Evolutionary conservation across 768 basidiomycete genomes (phyloP), one percentile per base, ranked within the genome.

Genomic region (Russula abietina): DNA sequence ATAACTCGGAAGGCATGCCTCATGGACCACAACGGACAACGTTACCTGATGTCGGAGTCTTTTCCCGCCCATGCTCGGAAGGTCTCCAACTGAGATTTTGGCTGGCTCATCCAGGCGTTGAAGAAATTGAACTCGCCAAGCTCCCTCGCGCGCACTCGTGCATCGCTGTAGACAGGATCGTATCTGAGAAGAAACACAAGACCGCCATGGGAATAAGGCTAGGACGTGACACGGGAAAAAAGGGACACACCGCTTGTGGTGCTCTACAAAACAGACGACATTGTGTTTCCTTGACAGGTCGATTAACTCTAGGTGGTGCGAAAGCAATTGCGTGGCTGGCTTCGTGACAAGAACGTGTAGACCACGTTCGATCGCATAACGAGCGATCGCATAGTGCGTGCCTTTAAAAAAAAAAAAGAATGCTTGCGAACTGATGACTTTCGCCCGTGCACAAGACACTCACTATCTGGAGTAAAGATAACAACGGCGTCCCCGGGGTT

Each of bases 51-150:
- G 68, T 96, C 93, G 38, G 90, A 91, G 73, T 94, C 91, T 75
- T 88, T 92, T 41, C 93, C 94, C 28, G 93, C 94, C 94, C 94
- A 97, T 8, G 90, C 89, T 60, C 86, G 85, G 84, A 96, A 97
- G 0, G 94, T 96, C 74, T 93, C 91, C 30, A 97, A 81, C 74
- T 97, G 94, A 69, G 84, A 87, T 76, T 97, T 97, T 48, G 94
- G 94, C 73, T 96, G 94, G 70, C 90, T 93, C 94, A 97, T 97
- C 92, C 94, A 96, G 41, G 93, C 91, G 68, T 79, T 91, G 83
- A 93, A 96, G 75, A 93, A 96, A 76, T 94, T 96, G 77, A 94
- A 93, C 74, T 95, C 91, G 38, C 93, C 92, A 28, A 95, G 79
- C 8, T 81, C 75, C 30, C 80, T 81, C 32, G 88, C 88, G 57